Percentiles rank a stretch among this genome's conserved stretches.
phyloP scores from a whole-genome alignment of 2,329 filamentous ascomycete genomes.

The Venturia asperata region DNA sequence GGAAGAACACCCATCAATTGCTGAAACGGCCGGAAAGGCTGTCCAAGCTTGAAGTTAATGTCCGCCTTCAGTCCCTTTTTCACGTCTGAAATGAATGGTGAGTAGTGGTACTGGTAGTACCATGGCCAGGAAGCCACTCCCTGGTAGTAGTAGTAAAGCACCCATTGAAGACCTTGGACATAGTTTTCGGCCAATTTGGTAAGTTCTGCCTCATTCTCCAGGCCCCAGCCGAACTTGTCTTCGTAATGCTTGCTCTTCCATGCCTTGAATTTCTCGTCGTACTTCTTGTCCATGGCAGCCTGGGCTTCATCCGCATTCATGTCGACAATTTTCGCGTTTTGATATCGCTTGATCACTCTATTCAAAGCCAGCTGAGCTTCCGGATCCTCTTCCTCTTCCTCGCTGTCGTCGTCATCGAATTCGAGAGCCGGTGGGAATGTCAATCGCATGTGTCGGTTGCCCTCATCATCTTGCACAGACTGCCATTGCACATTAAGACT shows the following conservation, averaged over 20 bases:
- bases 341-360: slow-evolving; percentile 82
- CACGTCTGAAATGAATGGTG: slow-evolving; percentile 89
- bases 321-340: slow-evolving; percentile 81
- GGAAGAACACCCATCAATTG: slow-evolving; percentile 98
- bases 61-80: slow-evolving; percentile 79
- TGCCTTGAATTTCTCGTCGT: slow-evolving; percentile 78
- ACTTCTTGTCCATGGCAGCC: slow-evolving; percentile 71
- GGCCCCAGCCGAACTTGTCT: slow-evolving; percentile 83
- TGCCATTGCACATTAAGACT: slow-evolving; percentile 60
- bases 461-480: slow-evolving; percentile 56
- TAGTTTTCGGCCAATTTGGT: slow-evolving; percentile 87
- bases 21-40: slow-evolving; percentile 90
- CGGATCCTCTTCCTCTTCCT: slow-evolving; percentile 70
- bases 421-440: slow-evolving; percentile 49
- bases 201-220: slow-evolving; percentile 73
- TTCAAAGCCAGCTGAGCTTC: slow-evolving; percentile 76
- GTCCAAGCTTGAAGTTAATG: slow-evolving; percentile 86
- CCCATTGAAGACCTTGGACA: slow-evolving; percentile 95
- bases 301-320: slow-evolving; percentile 71
- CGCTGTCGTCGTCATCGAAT: slow-evolving; percentile 41
- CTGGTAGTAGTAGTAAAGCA: slow-evolving; percentile 94
- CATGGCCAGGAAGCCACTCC: slow-evolving; percentile 98
- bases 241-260: slow-evolving; percentile 96
- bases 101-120: slow-evolving; percentile 96
- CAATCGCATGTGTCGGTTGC: slow-evolving; percentile 59